Evolutionary conservation across 2,329 filamentous ascomycete genomes (phyloP), one percentile per base, ranked within the genome.

Genomic region (Xylariaceae sp.): DNA sequence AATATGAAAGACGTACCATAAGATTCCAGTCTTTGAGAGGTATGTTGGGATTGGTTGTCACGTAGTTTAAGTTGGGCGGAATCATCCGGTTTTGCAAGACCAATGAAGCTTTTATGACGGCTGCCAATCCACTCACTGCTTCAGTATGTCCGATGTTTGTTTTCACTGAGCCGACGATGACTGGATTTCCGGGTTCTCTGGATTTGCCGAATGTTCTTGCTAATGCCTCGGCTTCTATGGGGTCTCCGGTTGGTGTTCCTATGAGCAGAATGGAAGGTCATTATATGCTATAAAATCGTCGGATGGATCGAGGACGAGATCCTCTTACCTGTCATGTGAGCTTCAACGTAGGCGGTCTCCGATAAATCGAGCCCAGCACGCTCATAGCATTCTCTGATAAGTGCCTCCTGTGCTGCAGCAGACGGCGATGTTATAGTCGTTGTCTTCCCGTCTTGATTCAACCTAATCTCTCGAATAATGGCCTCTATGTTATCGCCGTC

Each of bases 361-460:
- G 13, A 29, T 29, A 32, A 51, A 37, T 51, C 60, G 0, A 69
- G 59, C 4, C 65, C 73, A 3, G 70, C 68, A 3, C 53, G 47
- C 1, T 37, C 34, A 52, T 75, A 75, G 0, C 64, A 64, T 3
- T 54, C 49, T 39, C 61, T 44, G 36, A 73, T 74, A 2, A 72
- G 45, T 0, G 45, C 47, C 10, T 58, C 62, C 52, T 78, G 75
- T 0, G 72, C 70, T 1, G 62, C 58, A 0, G 47, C 47, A 39
- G 60, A 75, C 0, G 79, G 78, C 32, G 73, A 67, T 0, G 75
- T 78, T 26, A 80, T 73, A 1, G 74, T 75, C 6, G 63, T 1
- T 66, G 75, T 65, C 15, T 56, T 66, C 3, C 77, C 77, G 55
- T 80, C 75, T 21, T 67, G 63, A 54, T 75, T 76, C 12, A 69